Evolutionary conservation across 352 stramenopile genomes (phyloP), one percentile per base, ranked within the genome.

Genomic region (Saprolegnia diclina): DNA sequence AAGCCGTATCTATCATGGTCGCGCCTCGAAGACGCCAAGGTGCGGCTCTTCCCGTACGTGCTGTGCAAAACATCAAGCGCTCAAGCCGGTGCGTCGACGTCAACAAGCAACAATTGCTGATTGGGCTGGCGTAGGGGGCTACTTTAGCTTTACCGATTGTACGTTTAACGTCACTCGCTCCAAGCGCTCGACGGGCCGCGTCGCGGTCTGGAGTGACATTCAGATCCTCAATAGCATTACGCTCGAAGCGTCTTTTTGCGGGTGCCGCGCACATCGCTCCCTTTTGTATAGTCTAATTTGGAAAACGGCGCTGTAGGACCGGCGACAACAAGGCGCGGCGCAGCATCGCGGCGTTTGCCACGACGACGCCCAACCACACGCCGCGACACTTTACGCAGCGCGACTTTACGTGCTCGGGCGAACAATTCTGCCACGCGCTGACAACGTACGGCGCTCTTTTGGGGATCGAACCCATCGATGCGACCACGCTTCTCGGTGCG

Each of bases 211-310:
- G 82, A 76, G 79, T 14, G 78, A 90, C 55, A 77, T 77, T 19
- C 64, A 79, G 14, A 80, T 90, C 45, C 80, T 89, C 38, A 78
- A 93, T 61, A 92, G 83, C 73, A 91, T 89, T 73, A 92, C 83
- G 16, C 76, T 93, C 16, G 85, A 93, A 73, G 69, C 79, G 1
- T 91, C 83, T 3, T 93, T 92, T 73, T 93, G 81, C 29, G 85
- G 85, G 63, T 69, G 44, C 29, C 29, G 2, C 14, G 40, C 16
- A 24, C 16, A 13, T 45, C 40, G 24, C 9, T 22, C 14, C n/a
- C 56, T 64, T 18, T 45, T 42, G 35, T 29, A 18, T 48, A 19
- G 14, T 64, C 19, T 45, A 42, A 46, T 16, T 2, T 52, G 10
- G 5, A 67, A 13, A 35, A 22, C 19, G 35, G 10, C 24, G 24